Base-by-base conservation (phyloP, 202 grass and related monocot genomes). In the Musa balbisiana region DNA sequence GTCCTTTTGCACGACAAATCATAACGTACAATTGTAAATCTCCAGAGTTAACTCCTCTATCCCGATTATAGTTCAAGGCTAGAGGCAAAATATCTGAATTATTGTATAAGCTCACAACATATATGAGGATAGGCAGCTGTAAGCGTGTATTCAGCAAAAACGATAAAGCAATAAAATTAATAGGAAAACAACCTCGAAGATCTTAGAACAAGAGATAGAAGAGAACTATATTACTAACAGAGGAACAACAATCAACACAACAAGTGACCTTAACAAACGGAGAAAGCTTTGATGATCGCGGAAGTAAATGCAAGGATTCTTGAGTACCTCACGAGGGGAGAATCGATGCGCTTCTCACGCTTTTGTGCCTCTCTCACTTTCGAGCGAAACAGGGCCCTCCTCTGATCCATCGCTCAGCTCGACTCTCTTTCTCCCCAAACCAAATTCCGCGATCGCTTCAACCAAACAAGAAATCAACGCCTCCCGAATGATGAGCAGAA, bases 311-410 rank as follows among this genome's bases (percentile, higher is more conserved):
- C 56, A 16, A 14, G 19, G 14, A 63, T 52, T 25, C 10, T 19
- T 14, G 55, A 64, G 29, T 73, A 92, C 85, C 87, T 98, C 73
- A 98, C 89, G 52, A 99, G 87, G 22, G 95, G 83, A 52, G 91
- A 88, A 87, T 98, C 95, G 81, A 98, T 98, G 81, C 89, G 88
- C 79, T 82, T 87, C 53, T 92, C 91, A 67, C 85, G 91, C 78
- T 98, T 94, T 77, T 94, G 90, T 79, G 92, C 90, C 77, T 92
- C 91, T 76, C 90, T 92, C n/a, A 98, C 79, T 51, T 87, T 87
- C 51, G 85, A 77, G 27, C 94, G 91, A 82, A 94, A 93, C 20
- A 93, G 25, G 25, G 90, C 88, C 83, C 88, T 98, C 84, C 91
- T 84, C 80, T 90, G 87, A 88, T 92, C 90, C 94, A 98, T 94